A percentile compares a stretch with the other conserved stretches of the same genome.
Conservation (phyloP, 2,329 filamentous ascomycete genomes). For the Ramularia collo-cygni region DNA sequence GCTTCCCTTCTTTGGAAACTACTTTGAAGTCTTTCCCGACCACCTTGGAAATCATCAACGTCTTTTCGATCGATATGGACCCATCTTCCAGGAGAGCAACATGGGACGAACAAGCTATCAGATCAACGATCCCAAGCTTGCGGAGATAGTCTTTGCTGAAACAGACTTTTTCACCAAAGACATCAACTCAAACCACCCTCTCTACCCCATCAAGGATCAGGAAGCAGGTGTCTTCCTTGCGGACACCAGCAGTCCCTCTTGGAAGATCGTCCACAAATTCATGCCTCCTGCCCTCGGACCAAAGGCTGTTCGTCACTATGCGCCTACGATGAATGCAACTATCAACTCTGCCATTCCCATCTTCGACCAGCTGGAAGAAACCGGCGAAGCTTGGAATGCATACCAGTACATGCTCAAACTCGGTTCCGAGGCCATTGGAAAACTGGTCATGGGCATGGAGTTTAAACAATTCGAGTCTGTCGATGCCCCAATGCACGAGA, state of each 20-base stretch:
- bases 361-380: conserved; percentile 44
- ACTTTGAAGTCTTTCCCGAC: conserved; percentile 34
- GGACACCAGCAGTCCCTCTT: conserved; percentile 48
- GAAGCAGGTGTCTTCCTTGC: conserved; percentile 28
- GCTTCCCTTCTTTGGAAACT: conserved; percentile 18
- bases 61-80: conserved; percentile 34
- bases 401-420: conserved; percentile 47
- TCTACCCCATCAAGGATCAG: conserved; percentile 29
- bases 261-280: conserved; percentile 53
- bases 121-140: conserved; percentile 33
- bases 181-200: conserved; percentile 28
- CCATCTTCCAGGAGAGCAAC: conserved; percentile 33
- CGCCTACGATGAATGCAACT: conserved; percentile 51
- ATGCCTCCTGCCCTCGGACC: conserved; percentile 52
- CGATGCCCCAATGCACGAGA: conserved; percentile 45
- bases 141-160: conserved; percentile 29
- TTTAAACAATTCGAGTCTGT: conserved; percentile 38
- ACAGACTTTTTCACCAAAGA: conserved; percentile 38
- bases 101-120: conserved; percentile 32
- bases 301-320: conserved; percentile 56
- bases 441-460: conserved; percentile 40
- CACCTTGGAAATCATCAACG: conserved; percentile 38
- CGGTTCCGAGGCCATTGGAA: conserved; percentile 38
- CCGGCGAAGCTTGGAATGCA: conserved; percentile 40
- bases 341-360: conserved; percentile 46